Conservation (phyloP, 768 basidiomycete species). For the Podaxis pistillaris region DNA sequence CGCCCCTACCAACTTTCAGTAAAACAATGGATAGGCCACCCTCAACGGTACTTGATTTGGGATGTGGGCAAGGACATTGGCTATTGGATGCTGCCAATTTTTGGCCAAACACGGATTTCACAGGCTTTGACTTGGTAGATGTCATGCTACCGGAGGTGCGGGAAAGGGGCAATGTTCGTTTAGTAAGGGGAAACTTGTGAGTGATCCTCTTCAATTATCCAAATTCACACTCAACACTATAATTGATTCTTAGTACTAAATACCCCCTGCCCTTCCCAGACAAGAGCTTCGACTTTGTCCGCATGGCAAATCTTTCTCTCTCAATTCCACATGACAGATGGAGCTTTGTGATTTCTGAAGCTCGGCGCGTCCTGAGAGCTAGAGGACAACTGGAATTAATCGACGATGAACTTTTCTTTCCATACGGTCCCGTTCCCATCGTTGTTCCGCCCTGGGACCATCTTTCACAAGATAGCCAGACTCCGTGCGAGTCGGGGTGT, state of each 20-base stretch:
- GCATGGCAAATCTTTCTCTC: conserved; percentile 67
- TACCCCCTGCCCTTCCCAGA: conserved; percentile 60
- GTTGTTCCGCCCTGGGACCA: neutral
- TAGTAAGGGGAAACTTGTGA: conserved; percentile 69
- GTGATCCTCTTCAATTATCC: conserved; percentile 25
- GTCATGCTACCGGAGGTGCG: conserved; percentile 37
- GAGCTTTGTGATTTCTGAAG: conserved; percentile 59
- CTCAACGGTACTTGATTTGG: conserved; percentile 63
- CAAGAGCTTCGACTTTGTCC: conserved; percentile 66
- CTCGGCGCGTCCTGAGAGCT: conserved; percentile 55
- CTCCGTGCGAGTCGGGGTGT: neutral
- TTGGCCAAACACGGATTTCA: conserved; percentile 63
- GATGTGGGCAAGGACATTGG: conserved; percentile 76
- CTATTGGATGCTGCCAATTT: conserved; percentile 52
- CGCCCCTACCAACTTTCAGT: conserved; percentile 60
- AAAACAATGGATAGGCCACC: conserved; percentile 49
- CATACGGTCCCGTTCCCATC: conserved; percentile 37
- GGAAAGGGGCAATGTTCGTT: conserved; percentile 41
- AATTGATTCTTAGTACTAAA: conserved; percentile 40
- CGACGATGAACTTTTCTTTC: conserved; percentile 69
- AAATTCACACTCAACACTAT: neutral
- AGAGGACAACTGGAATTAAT: conserved; percentile 72
- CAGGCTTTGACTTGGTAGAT: conserved; percentile 66
- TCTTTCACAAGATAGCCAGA: neutral
- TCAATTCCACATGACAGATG: conserved; percentile 62